Evolutionary conservation across 495 filamentous ascomycete genomes (phyloP), one percentile per base, ranked within the genome.

Genomic region (Lasiosphaeria ovina): DNA sequence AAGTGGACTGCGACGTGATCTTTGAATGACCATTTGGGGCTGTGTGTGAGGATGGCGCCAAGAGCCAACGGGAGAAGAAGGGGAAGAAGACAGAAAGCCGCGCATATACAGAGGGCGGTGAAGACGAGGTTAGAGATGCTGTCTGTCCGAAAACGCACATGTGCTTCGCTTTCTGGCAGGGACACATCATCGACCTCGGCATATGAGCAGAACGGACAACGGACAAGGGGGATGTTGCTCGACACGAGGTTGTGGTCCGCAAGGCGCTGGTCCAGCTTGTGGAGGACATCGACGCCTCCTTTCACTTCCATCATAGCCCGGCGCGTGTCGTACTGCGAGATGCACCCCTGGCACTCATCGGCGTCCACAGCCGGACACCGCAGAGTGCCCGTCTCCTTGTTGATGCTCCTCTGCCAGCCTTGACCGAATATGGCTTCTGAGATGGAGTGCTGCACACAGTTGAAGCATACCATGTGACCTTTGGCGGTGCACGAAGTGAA

Each of bases 381-480:
- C 45, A 98, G 78, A 5, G 88, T 87, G 35, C 88, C 87, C 35
- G 76, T 83, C 55, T 85, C 81, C 51, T 83, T 70, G 61, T 94
- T 79, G 55, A 97, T 86, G 59, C 82, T 93, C n/a, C 87, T 83
- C 56, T 82, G 81, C 92, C 92, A 96, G 38, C 90, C 90, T 69
- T 98, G 94, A 0, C 94, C 94, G 72, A 93, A 98, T 0, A 98
- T 70, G 7, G 91, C 91, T 70, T 97, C 93, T 45, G 86, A 84
- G 35, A 91, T 81, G 45, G 90, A 86, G 57, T 87, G 83, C 55
- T 86, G 85, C 33, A 98, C 86, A 67, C 94, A 98, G 31, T 79
- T 79, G 70, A 90, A 90, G 77, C 94, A 98, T 60, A 97, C 83
- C 68, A 92, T 81, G 77, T 98, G 94, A 24, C 84, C 84, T 35